Percentiles rank a stretch among this genome's conserved stretches.
These are phyloP conservation scores for Penicillium olsonii DNA, from an alignment of 2,329 filamentous ascomycete species.

Conservation along the genomic window DNA sequence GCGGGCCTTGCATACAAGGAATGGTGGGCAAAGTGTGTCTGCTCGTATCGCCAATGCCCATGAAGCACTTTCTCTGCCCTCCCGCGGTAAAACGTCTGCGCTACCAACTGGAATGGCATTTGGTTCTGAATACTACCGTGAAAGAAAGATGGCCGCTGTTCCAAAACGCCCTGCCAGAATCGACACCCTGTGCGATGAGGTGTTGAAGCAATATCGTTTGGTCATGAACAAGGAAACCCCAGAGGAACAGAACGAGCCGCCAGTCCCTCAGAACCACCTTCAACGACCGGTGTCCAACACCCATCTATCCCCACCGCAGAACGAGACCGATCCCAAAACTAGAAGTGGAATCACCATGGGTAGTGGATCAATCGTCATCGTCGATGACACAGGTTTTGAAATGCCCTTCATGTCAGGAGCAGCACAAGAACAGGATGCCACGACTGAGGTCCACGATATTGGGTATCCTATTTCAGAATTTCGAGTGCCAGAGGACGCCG, in stretches of 20 bases:
- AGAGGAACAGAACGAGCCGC: constrained; percentile 5
- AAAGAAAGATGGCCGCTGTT: constrained; percentile 36
- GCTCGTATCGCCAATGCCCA: constrained; percentile 39
- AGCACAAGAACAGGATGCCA: constrained; percentile 19
- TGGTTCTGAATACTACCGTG: constrained; percentile 46
- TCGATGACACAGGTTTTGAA: constrained; percentile 62
- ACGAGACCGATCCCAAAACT: constrained; percentile 36
- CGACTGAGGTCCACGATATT: not conserved
- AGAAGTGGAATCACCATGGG: constrained; percentile 67
- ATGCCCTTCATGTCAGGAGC: constrained; percentile 44
- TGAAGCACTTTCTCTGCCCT: constrained; percentile 29
- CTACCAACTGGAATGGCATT: constrained; percentile 49
- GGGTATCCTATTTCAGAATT: not conserved
- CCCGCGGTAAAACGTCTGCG: constrained; percentile 42
- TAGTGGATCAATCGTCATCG: constrained; percentile 89
- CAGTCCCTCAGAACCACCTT: constrained; percentile 10
- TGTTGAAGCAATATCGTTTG: constrained; percentile 75
- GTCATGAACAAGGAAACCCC: constrained; percentile 54
- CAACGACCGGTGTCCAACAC: constrained; percentile 5
- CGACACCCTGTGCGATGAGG: constrained; percentile 77
- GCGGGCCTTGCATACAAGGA: constrained; percentile 70
- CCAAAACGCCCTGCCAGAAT: constrained; percentile 63
- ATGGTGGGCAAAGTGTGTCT: constrained; percentile 35
- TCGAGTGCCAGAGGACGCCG: constrained; percentile 4
- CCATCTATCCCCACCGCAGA: constrained; percentile 6